Evolutionary conservation across 2,329 filamentous ascomycete genomes (phyloP).

Genomic region (Septoria petroselini): DNA sequence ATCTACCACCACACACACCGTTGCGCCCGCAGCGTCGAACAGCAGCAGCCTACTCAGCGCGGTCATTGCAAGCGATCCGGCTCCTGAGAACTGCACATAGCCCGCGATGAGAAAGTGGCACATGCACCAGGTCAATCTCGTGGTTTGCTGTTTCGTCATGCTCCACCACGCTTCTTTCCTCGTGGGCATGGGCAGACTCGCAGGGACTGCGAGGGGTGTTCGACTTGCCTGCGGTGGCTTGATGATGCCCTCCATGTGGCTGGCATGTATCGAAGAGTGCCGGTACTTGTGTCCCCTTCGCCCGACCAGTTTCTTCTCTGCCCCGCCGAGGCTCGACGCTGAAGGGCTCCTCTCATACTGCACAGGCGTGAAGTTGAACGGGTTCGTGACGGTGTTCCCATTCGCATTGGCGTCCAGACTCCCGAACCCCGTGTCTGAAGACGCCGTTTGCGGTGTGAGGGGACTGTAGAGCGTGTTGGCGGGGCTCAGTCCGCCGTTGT

Average conservation of each 20-base stretch:
- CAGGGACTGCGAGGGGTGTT: conserved; percentile 82
- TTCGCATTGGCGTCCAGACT: conserved; percentile 25
- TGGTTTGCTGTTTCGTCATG: conserved; percentile 84
- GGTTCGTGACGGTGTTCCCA: conserved; percentile 51
- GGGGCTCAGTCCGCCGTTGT: conserved; percentile 28
- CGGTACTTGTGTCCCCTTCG: conserved; percentile 96
- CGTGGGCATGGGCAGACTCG: conserved; percentile 88
- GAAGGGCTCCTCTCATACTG: conserved; percentile 38
- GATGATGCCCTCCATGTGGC: conserved; percentile 94
- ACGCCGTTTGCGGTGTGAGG: conserved; percentile 35
- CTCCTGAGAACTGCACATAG: conserved; percentile 80
- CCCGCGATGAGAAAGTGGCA: conserved; percentile 81
- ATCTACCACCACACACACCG: conserved; percentile 87
- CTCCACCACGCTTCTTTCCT: conserved; percentile 81
- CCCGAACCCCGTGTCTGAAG: conserved; percentile 33
- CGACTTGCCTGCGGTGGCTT: conserved; percentile 80
- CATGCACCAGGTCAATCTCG: conserved; percentile 80
- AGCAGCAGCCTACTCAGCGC: conserved; percentile 90
- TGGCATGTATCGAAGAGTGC: conserved; percentile 76
- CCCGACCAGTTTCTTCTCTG: conserved; percentile 79
- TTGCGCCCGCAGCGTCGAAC: conserved; percentile 89
- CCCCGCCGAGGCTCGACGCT: conserved; percentile 49
- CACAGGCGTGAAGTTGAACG: conserved; percentile 89
- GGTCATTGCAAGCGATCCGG: conserved; percentile 84
- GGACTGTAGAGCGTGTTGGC: conserved; percentile 32